phyloP scores from a whole-genome alignment of 2,329 filamentous ascomycete species.

The Colletotrichum cuscutae region DNA sequence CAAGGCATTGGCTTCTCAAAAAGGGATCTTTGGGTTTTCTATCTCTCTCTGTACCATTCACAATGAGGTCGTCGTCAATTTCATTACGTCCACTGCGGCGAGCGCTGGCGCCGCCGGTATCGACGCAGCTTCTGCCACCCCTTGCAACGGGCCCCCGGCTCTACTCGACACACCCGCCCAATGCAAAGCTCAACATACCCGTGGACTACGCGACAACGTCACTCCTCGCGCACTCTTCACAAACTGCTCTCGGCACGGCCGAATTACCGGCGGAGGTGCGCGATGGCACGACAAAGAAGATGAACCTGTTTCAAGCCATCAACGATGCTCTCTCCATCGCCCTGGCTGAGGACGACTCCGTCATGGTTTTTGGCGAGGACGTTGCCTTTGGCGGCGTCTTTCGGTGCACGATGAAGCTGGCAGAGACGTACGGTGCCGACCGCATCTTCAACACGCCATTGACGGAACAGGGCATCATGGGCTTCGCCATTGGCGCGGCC shows the following conservation, averaged over 20 bases:
- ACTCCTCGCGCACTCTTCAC: slow-evolving; percentile 82
- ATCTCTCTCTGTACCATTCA: background rate
- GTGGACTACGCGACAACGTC: slow-evolving; percentile 87
- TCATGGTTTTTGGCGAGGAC: slow-evolving; percentile 95
- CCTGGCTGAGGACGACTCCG: slow-evolving; percentile 83
- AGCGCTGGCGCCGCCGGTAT: slow-evolving; percentile 30
- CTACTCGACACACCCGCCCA: slow-evolving; percentile 69
- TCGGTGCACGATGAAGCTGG: slow-evolving; percentile 89
- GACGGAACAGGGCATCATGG: slow-evolving; percentile 92
- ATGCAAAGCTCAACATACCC: slow-evolving; percentile 81
- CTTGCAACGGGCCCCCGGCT: slow-evolving; percentile 31
- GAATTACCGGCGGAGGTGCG: slow-evolving; percentile 76
- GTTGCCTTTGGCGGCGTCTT: slow-evolving; percentile 98
- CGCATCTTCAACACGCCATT: slow-evolving; percentile 97
- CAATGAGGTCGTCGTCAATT: slow-evolving; percentile 28
- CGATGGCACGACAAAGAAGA: slow-evolving; percentile 80
- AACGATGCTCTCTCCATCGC: slow-evolving; percentile 89
- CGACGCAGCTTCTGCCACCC: slow-evolving; percentile 9
- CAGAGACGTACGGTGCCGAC: slow-evolving; percentile 86
- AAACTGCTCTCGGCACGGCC: slow-evolving; percentile 74
- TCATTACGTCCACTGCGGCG: slow-evolving; percentile 28
- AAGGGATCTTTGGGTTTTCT: slow-evolving; percentile 3
- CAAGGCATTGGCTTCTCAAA: slow-evolving; percentile 3
- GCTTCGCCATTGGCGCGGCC: slow-evolving; percentile 90
- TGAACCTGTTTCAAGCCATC: slow-evolving; percentile 95